Evolutionary conservation across 805 yeast species (phyloP).

Genomic region (Nakazawaea peltata): DNA sequence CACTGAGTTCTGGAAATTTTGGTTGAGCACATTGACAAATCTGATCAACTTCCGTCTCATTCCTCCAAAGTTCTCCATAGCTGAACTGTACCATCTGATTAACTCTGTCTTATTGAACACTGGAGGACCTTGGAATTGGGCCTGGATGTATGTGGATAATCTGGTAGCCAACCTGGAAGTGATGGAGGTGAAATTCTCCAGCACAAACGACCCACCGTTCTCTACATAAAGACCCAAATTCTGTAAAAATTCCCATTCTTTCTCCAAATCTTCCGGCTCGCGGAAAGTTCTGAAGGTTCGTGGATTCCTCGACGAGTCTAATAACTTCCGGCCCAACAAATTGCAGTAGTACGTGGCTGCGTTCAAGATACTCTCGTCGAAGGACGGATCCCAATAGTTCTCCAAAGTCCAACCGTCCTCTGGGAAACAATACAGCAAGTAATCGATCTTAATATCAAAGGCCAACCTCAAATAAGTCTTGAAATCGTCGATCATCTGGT

Average conservation of each 20-base stretch:
- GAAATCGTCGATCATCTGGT: constrained; percentile 85
- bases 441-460: constrained; percentile 61
- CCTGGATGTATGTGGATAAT: constrained; percentile 59
- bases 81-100: constrained; percentile 58
- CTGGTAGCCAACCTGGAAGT: constrained; percentile 63
- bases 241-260: constrained; percentile 71
- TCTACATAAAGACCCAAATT: constrained; percentile 72
- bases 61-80: constrained; percentile 65
- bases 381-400: constrained; percentile 49
- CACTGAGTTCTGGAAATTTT: constrained; percentile 67
- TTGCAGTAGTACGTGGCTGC: constrained; percentile 68
- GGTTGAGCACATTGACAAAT: constrained; percentile 59
- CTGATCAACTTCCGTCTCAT: constrained; percentile 77
- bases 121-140: constrained; percentile 63
- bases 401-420: constrained; percentile 66
- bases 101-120: constrained; percentile 29
- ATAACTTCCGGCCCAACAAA: constrained; percentile 64
- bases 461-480: constrained; percentile 70
- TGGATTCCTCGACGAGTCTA: constrained; percentile 62
- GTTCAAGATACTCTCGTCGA: constrained; percentile 61
- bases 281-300: constrained; percentile 73
- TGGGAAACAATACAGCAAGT: constrained; percentile 50
- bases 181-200: constrained; percentile 63
- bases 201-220: constrained; percentile 74
- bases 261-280: constrained; percentile 85